Evolutionary conservation across 2,329 filamentous ascomycete species (phyloP), one percentile per base, ranked within the genome.

Genomic region (Myriangium duriaei): DNA sequence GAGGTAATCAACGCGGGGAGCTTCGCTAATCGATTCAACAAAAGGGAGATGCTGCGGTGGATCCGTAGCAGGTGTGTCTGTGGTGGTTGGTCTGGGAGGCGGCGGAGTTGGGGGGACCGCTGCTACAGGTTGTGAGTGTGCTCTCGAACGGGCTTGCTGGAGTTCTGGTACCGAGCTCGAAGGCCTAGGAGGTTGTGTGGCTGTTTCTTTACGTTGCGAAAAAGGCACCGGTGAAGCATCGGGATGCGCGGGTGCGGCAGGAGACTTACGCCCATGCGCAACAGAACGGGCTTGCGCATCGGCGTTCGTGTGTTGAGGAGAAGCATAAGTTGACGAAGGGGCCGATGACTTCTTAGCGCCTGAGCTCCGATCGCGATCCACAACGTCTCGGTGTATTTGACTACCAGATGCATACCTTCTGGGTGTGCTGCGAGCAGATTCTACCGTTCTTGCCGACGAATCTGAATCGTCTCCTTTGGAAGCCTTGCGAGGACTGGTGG

Each of bases 1-100:
- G 12, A 96, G 67, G 55, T 96, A 96, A 55, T 96, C 88, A 12
- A 96, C 86, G 43, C 83, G 74, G 1, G 88, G 88, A 10, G 78
- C 71, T 29, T 85, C 76, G 30, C 79, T 68, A 24, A 72, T 68
- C 29, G 70, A 47, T 36, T 77, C 64, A 47, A 76, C 72, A 6
- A 85, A 72, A 1, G 81, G 77, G 1, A 84, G 80, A 2, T 81
- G 86, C 0, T 86, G 85, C 0, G 83, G 84, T 1, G 84, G 75
- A 11, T 65, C 65, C 26, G 72, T 60, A 37, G 68, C 72, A 1
- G 40, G 29, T 15, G 31, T 33, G 3, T 40, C 29, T 3, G 37
- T 34, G 15, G 65, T 64, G 2, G 61, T 62, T 3, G 29, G 51
- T 50, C 11, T 50, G 54, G 30, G 51, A 45, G 37, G 51, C 49